Evolutionary conservation across 2,329 filamentous ascomycete genomes (phyloP).

Genomic region (Fusarium virguliforme): DNA sequence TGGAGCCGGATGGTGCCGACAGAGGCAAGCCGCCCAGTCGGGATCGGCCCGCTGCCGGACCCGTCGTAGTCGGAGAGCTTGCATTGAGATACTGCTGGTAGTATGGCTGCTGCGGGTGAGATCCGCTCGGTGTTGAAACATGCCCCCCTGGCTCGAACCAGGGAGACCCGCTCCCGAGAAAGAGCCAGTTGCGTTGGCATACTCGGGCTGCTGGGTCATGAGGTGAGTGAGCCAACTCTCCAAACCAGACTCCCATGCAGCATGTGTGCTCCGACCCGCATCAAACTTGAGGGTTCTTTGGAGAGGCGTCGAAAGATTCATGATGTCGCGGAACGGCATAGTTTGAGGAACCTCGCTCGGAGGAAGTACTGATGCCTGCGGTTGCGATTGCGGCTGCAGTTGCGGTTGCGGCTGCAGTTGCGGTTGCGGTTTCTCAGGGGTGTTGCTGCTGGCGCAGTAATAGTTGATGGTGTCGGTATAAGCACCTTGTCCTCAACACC

Average conservation of each 20-base stretch:
- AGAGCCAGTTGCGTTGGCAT: constrained; percentile 58
- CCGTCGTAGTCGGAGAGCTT: constrained; percentile 50
- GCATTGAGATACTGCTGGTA: constrained; percentile 72
- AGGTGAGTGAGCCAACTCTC: constrained; percentile 69
- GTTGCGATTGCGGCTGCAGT: constrained; percentile 23
- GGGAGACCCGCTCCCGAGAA: constrained; percentile 47
- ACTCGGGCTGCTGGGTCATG: constrained; percentile 64
- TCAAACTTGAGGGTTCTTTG: constrained; percentile 84
- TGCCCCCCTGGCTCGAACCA: constrained; percentile 39
- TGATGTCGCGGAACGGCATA: constrained; percentile 82
- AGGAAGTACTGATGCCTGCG: constrained; percentile 37
- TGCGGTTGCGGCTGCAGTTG: constrained; percentile 33
- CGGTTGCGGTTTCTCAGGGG: constrained; percentile 53
- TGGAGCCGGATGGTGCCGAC: constrained; percentile 60
- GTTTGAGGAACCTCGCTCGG: constrained; percentile 53
- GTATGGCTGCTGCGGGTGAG: constrained; percentile 64
- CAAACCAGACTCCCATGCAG: constrained; percentile 82
- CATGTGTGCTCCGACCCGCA: constrained; percentile 79
- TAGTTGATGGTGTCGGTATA: constrained; percentile 55
- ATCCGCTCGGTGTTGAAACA: constrained; percentile 44
- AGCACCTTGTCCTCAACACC: constrained; percentile 64
- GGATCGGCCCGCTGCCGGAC: constrained; percentile 56
- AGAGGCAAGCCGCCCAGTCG: constrained; percentile 56
- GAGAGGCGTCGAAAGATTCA: constrained; percentile 74
- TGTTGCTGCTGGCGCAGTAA: constrained; percentile 56